Percentiles rank a stretch among this genome's conserved stretches.
Evolutionary conservation across 805 yeast genomes (phyloP).

Genomic region (Debaryomyces maramus): DNA sequence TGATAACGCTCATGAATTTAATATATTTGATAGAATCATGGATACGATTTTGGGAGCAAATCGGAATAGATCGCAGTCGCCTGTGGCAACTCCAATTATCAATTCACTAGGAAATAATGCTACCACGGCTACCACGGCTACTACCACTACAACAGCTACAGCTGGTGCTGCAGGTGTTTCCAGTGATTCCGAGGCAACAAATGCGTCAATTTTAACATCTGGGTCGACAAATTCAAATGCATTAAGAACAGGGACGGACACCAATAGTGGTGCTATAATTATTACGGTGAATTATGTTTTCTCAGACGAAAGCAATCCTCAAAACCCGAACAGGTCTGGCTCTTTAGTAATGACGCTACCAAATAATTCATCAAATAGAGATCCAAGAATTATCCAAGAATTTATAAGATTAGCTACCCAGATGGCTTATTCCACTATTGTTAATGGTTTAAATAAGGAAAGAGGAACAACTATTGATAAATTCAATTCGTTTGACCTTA

Average conservation of each 20-base stretch:
- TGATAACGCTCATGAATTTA: conserved; percentile 8
- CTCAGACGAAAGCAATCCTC: conserved; percentile 40
- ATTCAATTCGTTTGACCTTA: conserved; percentile 51
- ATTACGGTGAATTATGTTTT: conserved; percentile 47
- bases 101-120: background rate
- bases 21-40: conserved; percentile 25
- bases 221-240: conserved; percentile 3
- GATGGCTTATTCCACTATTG: conserved; percentile 64
- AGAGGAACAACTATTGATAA: conserved; percentile 54
- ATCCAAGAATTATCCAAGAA: conserved; percentile 60
- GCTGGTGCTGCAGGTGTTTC: background rate
- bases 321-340: conserved; percentile 48
- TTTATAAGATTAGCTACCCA: conserved; percentile 67
- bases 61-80: conserved; percentile 1
- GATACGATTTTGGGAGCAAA: conserved; percentile 19
- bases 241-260: conserved; percentile 4
- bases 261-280: conserved; percentile 33
- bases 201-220: conserved; percentile 4
- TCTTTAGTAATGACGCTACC: conserved; percentile 65
- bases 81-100: background rate
- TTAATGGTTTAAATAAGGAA: conserved; percentile 47
- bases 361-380: conserved; percentile 58
- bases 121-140: conserved; percentile 2
- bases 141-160: background rate
- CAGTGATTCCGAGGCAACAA: conserved; percentile 1